These are phyloP conservation scores for Mallotus nudiflorus DNA, from an alignment of 345 rosid species.

Conservation along the genomic window DNA sequence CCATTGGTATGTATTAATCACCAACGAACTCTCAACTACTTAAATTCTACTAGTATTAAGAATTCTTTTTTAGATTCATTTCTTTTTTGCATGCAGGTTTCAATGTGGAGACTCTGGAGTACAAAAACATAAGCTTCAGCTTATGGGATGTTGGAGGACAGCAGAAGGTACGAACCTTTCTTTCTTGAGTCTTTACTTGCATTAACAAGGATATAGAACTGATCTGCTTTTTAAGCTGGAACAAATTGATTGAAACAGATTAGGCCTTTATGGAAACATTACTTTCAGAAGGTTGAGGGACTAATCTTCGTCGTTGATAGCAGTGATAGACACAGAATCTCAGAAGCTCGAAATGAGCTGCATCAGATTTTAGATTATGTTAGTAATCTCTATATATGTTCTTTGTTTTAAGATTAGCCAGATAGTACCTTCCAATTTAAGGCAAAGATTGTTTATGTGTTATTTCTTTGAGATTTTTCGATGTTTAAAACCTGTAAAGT, in stretches of 20 bases:
- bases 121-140: slow-evolving; percentile 50
- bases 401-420: too few relatives aligned
- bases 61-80: too few relatives aligned
- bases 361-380: slow-evolving; percentile 64
- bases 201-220: too few relatives aligned
- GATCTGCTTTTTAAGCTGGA: too few relatives aligned
- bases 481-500: too few relatives aligned
- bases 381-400: slow-evolving; percentile 9
- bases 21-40: too few relatives aligned
- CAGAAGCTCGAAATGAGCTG: slow-evolving; percentile 74
- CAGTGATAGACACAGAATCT: slow-evolving; percentile 49
- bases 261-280: slow-evolving; percentile 75
- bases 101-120: slow-evolving; percentile 63
- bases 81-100: slow-evolving; percentile 43
- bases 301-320: slow-evolving; percentile 77
- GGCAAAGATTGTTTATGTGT: too few relatives aligned
- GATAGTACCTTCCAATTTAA: too few relatives aligned
- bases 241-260: slow-evolving; percentile 41
- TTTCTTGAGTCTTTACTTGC: background rate
- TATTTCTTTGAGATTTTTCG: too few relatives aligned
- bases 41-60: too few relatives aligned
- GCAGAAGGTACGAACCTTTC: slow-evolving; percentile 43
- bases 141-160: slow-evolving; percentile 84
- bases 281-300: slow-evolving; percentile 57
- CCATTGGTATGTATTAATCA: slow-evolving; percentile 49